phyloP scores from a whole-genome alignment of 306 rosid species.

The Chamaecrista fasciculata region DNA sequence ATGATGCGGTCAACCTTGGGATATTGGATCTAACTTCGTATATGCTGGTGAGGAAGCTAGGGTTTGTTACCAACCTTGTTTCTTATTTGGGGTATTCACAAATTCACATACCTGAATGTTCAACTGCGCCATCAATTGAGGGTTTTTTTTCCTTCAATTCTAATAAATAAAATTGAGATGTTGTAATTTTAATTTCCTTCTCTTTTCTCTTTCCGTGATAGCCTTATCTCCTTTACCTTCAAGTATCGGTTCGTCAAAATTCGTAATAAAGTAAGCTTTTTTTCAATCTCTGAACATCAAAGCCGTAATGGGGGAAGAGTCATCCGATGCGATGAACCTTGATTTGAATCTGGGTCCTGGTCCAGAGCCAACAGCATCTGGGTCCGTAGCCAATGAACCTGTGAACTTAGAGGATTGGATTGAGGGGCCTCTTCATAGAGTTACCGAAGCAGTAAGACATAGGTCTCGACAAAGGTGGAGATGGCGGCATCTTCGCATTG shows the following conservation, averaged over 20 bases:
- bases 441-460: constrained; percentile 53
- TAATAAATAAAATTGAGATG: constrained; percentile 15
- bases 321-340: constrained; percentile 82
- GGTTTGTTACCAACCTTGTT: constrained; percentile 18
- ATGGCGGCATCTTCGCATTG: constrained; percentile 45
- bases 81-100: constrained; percentile 20
- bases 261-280: constrained; percentile 29
- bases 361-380: constrained; percentile 58
- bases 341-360: constrained; percentile 93
- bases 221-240: background rate
- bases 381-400: constrained; percentile 37
- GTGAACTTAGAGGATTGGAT: constrained; percentile 62
- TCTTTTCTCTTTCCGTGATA: background rate
- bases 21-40: constrained; percentile 29
- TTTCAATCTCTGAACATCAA: constrained; percentile 16
- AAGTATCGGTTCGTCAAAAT: constrained; percentile 4
- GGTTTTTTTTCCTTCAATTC: constrained; percentile 28
- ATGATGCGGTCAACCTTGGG: constrained; percentile 26
- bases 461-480: constrained; percentile 64
- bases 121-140: constrained; percentile 28
- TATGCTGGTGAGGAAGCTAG: constrained; percentile 26
- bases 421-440: constrained; percentile 49
- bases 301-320: constrained; percentile 77
- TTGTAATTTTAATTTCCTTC: background rate
- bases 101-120: constrained; percentile 32